Base-by-base conservation (phyloP, 2,329 filamentous ascomycete species). In the Aspergillus quadricinctus region DNA sequence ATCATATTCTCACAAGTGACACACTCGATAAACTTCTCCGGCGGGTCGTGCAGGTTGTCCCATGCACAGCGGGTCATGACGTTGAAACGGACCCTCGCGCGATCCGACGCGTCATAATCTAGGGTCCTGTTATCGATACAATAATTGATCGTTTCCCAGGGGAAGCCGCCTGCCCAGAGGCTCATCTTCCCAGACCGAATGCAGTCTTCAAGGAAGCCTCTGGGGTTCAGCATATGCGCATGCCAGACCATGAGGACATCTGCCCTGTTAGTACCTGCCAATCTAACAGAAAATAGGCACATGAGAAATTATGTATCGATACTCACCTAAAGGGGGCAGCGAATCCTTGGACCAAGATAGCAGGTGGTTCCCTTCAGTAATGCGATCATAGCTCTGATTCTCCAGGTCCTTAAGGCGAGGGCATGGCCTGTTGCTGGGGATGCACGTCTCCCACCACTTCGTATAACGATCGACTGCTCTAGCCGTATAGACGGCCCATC, bases 201-300 rank as follows among this genome's bases (percentile, higher is more conserved):
- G 65, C 85, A 86, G 67, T 93, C 89, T 65, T 92, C 88, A 3
- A 91, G 80, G 66, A 86, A 92, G n/a, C 77, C 78, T 43, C 87
- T 79, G 0, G 89, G 89, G 63, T 92, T 92, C 3, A 93, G 81
- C 83, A 90, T 87, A 66, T 90, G 89, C 0, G 88, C 77, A 70
- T 93, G 89, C 86, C 87, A 89, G 0, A 92, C 85, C 87, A 92
- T 89, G 21, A 92, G 72, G 0, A 92, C 83, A 72, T 92, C 89
- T 79, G 49, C 70, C 40, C 64, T 49, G 37, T 35, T 35, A 35
- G 31, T 6, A 37, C 27, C 50, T 57, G 57, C 56, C 40, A 58
- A 35, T 6, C 2, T 17, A 14, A 6, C 5, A 14, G 11, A 17
- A 17, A 17, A 35, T 35, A 35, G 29, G 31, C 14, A 35, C 3